A percentile compares a stretch with the other conserved stretches of the same genome.
These are phyloP conservation scores for Xylariaceae sp. DNA, from an alignment of 2,329 filamentous ascomycete genomes.

Conservation along the genomic window DNA sequence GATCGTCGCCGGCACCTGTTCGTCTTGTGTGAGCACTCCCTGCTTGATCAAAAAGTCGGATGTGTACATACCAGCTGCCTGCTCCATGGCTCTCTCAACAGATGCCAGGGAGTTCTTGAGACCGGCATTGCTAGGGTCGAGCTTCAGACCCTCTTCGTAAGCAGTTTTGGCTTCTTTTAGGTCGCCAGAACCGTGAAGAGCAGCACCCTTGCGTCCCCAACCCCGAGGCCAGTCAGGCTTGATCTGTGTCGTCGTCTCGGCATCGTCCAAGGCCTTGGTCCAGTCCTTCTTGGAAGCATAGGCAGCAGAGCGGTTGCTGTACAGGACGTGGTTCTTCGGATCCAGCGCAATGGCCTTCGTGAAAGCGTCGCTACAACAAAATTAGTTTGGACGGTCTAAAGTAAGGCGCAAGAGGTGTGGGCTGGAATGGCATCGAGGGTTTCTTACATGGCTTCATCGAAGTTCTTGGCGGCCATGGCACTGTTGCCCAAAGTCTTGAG, in stretches of 20 bases:
- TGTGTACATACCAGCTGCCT: slow-evolving; percentile 48
- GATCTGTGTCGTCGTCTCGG: slow-evolving; percentile 85
- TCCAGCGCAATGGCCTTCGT: slow-evolving; percentile 86
- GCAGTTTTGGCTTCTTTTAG: slow-evolving; percentile 80
- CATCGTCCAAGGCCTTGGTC: slow-evolving; percentile 78
- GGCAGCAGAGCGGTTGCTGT: slow-evolving; percentile 88
- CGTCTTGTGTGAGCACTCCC: slow-evolving; percentile 9
- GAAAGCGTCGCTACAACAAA: slow-evolving; percentile 73
- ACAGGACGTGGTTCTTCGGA: slow-evolving; percentile 89
- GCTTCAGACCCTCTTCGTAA: slow-evolving; percentile 89
- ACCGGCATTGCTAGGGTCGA: slow-evolving; percentile 86
- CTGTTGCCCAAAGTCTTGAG: slow-evolving; percentile 98
- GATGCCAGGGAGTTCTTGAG: slow-evolving; percentile 82
- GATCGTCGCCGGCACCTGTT: slow-evolving; percentile 46
- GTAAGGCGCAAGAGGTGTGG: too few relatives aligned
- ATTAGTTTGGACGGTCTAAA: too few relatives aligned
- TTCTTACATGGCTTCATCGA: slow-evolving; percentile 89
- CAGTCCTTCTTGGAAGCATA: slow-evolving; percentile 89
- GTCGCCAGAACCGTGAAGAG: slow-evolving; percentile 81
- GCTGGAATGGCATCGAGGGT: slow-evolving; percentile 25
- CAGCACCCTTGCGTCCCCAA: slow-evolving; percentile 88
- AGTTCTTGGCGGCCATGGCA: slow-evolving; percentile 96
- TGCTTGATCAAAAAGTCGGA: not conserved
- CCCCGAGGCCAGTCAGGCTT: slow-evolving; percentile 99
- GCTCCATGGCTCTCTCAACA: slow-evolving; percentile 82